Conservation (phyloP, 305 asterid genomes). For the Fraxinus baroniana region DNA sequence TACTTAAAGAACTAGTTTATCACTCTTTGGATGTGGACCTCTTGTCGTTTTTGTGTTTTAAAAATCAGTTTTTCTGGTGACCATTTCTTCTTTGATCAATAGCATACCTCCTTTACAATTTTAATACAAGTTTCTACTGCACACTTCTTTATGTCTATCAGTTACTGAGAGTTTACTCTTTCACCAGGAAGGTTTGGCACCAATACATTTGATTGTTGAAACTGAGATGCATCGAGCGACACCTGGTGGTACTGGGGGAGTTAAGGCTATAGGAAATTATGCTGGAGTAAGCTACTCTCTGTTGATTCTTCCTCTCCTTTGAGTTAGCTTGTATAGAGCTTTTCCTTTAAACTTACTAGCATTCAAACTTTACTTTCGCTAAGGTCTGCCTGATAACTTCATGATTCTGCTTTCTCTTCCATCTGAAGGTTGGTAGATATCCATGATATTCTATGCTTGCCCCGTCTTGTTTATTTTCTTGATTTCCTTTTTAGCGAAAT, state of each 20-base stretch:
- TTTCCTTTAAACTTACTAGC: neutral
- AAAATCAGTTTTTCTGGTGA: neutral
- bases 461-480: neutral
- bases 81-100: neutral
- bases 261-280: conserved; percentile 93
- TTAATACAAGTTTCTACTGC: neutral
- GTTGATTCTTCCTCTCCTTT: neutral
- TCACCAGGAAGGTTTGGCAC: conserved; percentile 92
- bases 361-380: neutral
- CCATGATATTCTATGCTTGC: conserved; percentile 1
- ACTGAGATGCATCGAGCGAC: conserved; percentile 96
- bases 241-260: conserved; percentile 98
- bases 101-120: neutral
- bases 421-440: neutral
- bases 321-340: neutral
- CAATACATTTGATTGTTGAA: conserved; percentile 84
- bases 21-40: neutral
- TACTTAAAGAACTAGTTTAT: neutral
- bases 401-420: neutral
- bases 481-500: neutral
- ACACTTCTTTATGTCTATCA: neutral
- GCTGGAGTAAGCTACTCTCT: conserved; percentile 65
- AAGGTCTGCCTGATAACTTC: neutral
- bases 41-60: neutral
- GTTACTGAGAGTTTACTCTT: neutral